These are phyloP conservation scores for Erythrophleum fordii DNA, from an alignment of 306 rosid genomes.

Conservation along the genomic window DNA sequence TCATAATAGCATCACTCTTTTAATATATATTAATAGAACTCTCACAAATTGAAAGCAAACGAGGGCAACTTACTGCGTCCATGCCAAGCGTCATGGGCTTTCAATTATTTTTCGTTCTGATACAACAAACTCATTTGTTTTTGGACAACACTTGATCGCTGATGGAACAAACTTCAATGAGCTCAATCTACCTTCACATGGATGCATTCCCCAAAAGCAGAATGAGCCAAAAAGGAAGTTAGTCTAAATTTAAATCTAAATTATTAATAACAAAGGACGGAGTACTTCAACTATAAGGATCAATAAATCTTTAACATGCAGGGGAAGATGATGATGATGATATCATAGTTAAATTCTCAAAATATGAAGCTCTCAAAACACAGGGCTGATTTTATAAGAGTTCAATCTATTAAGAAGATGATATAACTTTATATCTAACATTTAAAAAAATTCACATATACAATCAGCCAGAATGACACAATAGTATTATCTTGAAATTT, in stretches of 20 bases:
- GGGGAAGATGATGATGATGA: background rate
- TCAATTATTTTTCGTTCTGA: slow-evolving; percentile 77
- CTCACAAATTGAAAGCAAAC: background rate
- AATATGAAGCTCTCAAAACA: background rate
- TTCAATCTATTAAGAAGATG: too few relatives aligned
- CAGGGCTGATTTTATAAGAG: background rate
- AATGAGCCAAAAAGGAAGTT: background rate
- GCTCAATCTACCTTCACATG: slow-evolving; percentile 81
- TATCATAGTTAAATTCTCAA: background rate
- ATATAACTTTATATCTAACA: too few relatives aligned
- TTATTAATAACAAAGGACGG: background rate
- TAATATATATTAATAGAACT: background rate
- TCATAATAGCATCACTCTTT: too few relatives aligned
- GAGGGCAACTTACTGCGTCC: slow-evolving; percentile 67
- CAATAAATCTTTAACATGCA: background rate
- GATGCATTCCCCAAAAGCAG: slow-evolving; percentile 57
- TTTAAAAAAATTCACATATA: too few relatives aligned
- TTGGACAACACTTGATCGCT: too few relatives aligned
- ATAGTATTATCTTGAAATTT: background rate
- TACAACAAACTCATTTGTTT: slow-evolving; percentile 49
- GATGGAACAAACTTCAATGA: slow-evolving; percentile 67
- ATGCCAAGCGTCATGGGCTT: slow-evolving; percentile 83
- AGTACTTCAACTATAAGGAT: background rate
- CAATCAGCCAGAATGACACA: background rate
- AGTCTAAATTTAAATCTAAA: background rate